Conservation (phyloP, 352 stramenopile genomes). For the Phytophthora lateralis region DNA sequence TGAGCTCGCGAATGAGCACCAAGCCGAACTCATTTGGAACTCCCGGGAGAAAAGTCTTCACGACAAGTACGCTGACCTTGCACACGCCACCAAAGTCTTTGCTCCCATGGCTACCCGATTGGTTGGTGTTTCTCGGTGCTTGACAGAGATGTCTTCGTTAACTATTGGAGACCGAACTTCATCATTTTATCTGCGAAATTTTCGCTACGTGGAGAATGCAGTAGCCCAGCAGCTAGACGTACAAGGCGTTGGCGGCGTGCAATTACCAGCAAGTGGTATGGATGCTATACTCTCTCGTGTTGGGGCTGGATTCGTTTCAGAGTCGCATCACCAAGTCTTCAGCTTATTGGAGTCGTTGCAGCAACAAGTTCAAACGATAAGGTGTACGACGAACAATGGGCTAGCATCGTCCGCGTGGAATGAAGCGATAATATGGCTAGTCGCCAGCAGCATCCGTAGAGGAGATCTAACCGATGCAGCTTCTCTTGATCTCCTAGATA, state of each 20-base stretch:
- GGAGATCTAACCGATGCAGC: background rate
- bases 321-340: slow-evolving; percentile 39
- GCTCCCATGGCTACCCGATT: slow-evolving; percentile 11
- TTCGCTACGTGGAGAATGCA: slow-evolving; percentile 36
- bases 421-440: slow-evolving; percentile 18
- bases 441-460: slow-evolving; percentile 2
- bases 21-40: slow-evolving; percentile 20
- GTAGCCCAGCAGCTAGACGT: slow-evolving; percentile 10
- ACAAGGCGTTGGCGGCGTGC: slow-evolving; percentile 4
- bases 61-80: slow-evolving; percentile 10
- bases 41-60: slow-evolving; percentile 8
- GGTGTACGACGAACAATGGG: background rate
- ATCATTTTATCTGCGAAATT: slow-evolving; percentile 37
- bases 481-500: background rate
- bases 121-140: slow-evolving; percentile 20
- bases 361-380: background rate
- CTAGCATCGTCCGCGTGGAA: background rate
- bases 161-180: slow-evolving; percentile 8
- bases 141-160: slow-evolving; percentile 26
- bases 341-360: slow-evolving; percentile 22
- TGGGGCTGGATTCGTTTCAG: slow-evolving; percentile 29
- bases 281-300: slow-evolving; percentile 15
- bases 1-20: slow-evolving; percentile 18
- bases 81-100: background rate
- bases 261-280: background rate